Conservation (phyloP, 495 filamentous ascomycete species). For the Aspergillus diversus region DNA sequence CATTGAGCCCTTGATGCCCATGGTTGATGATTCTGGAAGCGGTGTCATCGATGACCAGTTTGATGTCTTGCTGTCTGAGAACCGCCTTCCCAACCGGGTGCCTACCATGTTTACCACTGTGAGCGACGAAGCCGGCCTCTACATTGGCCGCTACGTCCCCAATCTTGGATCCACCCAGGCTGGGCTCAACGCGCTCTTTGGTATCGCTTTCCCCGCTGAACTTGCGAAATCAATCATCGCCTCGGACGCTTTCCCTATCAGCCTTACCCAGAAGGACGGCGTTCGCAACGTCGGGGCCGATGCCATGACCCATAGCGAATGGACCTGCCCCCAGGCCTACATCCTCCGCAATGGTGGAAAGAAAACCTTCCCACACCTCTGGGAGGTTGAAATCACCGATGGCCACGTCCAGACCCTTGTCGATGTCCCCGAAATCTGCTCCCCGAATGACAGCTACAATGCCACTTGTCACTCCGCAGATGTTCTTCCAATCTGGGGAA, state of each 20-base stretch:
- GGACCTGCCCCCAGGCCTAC: conserved; percentile 34
- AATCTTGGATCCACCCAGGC: conserved; percentile 21
- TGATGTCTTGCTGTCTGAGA: conserved; percentile 26
- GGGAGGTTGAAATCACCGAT: conserved; percentile 27
- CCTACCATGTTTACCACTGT: conserved; percentile 37
- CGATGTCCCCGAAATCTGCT: conserved; percentile 30
- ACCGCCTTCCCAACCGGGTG: conserved; percentile 29
- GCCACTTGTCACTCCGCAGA: conserved; percentile 37
- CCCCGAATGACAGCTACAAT: conserved; percentile 33
- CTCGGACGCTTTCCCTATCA: conserved; percentile 21
- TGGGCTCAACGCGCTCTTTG: conserved; percentile 22
- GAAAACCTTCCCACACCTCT: conserved; percentile 28
- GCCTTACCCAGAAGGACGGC: conserved; percentile 24
- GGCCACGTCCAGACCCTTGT: conserved; percentile 31
- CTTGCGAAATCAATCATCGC: conserved; percentile 27
- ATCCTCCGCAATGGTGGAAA: conserved; percentile 24
- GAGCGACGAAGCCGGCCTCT: conserved; percentile 33
- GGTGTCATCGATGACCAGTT: conserved; percentile 38
- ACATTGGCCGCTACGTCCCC: conserved; percentile 17
- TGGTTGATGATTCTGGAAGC: conserved; percentile 30
- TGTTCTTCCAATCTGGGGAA: conserved; percentile 36
- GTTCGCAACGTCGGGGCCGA: conserved; percentile 24
- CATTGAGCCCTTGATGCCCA: conserved; percentile 35
- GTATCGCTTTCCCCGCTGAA: conserved; percentile 19
- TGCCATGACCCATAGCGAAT: conserved; percentile 32